Conservation (phyloP, 129 eudicot genomes). For the Centella asiatica region DNA sequence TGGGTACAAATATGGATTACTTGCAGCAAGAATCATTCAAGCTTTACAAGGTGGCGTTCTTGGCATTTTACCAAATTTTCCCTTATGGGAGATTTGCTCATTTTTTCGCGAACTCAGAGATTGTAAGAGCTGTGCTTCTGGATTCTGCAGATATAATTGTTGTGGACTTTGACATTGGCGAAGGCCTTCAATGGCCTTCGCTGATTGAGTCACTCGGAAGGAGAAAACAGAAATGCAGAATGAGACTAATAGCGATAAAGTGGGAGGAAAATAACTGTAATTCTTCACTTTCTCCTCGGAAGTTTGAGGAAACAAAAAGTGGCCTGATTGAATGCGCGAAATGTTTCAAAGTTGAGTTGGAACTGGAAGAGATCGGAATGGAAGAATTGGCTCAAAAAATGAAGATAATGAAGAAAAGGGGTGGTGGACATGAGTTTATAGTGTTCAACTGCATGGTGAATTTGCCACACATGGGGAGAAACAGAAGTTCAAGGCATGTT, state of each 20-base stretch:
- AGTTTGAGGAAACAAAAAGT: conserved; percentile 3
- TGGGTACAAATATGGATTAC: conserved; percentile 7
- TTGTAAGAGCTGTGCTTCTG: neutral
- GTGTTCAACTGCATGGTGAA: conserved; percentile 13
- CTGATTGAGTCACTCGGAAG: conserved; percentile 10
- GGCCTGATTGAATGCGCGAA: neutral
- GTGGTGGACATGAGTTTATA: conserved; percentile 1
- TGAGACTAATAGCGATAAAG: neutral
- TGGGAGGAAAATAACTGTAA: conserved; percentile 1
- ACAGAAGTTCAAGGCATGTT: neutral
- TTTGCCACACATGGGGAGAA: conserved; percentile 18
- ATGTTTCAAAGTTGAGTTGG: neutral
- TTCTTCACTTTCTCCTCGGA: neutral
- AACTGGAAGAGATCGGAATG: conserved; percentile 7
- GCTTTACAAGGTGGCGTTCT: conserved; percentile 7
- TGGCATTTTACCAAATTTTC: conserved; percentile 9
- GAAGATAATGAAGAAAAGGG: neutral
- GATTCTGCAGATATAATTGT: conserved; percentile 4
- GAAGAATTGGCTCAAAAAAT: conserved; percentile 5
- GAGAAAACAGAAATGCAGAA: neutral
- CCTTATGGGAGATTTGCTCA: conserved; percentile 12
- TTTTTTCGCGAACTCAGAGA: conserved; percentile 9
- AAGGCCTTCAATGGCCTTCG: conserved; percentile 10
- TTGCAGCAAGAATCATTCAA: conserved; percentile 4
- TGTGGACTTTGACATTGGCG: conserved; percentile 12